phyloP scores from a whole-genome alignment of 2,329 filamentous ascomycete genomes.

The Ophiostoma sp. region DNA sequence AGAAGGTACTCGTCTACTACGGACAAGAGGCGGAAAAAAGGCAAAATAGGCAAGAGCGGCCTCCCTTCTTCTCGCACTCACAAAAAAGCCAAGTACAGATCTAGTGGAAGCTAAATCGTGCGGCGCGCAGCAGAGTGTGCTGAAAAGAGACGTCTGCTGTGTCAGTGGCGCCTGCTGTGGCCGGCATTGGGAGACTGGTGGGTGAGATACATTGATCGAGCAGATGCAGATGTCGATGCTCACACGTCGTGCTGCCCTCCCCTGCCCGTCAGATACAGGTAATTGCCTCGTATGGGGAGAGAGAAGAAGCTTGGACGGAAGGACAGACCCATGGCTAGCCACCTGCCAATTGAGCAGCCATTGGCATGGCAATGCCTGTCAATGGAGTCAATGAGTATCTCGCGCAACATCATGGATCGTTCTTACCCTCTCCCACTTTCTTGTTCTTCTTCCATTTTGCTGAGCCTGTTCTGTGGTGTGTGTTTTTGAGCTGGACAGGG shows the following conservation, averaged over 20 bases:
- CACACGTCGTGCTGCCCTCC: background rate
- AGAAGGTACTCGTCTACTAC: slow-evolving; percentile 1
- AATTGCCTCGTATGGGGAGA: slow-evolving; percentile 2
- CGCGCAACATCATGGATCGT: background rate
- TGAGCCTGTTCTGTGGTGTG: background rate
- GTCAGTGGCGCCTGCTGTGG: slow-evolving; percentile 5
- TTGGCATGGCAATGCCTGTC: background rate
- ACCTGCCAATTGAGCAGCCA: background rate
- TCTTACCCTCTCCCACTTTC: background rate
- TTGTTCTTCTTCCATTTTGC: background rate
- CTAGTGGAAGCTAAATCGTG: background rate
- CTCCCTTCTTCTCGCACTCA: background rate
- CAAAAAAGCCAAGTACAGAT: background rate
- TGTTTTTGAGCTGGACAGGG: slow-evolving; percentile 15
- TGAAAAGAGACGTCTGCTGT: slow-evolving; percentile 1
- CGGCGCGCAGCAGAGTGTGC: background rate
- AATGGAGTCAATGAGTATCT: background rate
- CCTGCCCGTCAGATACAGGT: background rate
- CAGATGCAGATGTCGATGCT: background rate
- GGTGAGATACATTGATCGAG: background rate
- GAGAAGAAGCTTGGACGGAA: background rate
- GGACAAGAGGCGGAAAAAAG: background rate
- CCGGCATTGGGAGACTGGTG: background rate
- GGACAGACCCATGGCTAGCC: background rate
- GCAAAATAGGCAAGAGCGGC: slow-evolving; percentile 1